Base-by-base conservation (phyloP, 139 green algal species). In the Chlorella sp. region DNA sequence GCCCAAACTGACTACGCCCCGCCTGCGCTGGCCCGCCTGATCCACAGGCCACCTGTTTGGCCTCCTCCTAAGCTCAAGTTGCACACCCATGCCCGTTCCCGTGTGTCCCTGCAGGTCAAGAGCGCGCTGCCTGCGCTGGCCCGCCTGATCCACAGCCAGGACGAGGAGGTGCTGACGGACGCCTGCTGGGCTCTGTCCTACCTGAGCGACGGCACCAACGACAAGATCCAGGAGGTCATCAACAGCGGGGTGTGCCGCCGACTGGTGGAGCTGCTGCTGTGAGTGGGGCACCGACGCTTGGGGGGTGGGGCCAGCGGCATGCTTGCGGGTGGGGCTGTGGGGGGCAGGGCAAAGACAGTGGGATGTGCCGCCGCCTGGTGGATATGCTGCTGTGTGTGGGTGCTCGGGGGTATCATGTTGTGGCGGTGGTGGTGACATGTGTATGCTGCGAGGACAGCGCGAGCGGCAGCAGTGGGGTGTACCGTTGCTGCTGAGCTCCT, bases 171-270 rank as follows among this genome's bases (percentile, higher is more conserved):
- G 42, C 93, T 99, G 36, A 99, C 98, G 32, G 98, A 99, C 91
- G 98, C 98, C 0, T 99, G 98, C 95, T 99, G 98, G 98, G 98
- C 98, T 32, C 96, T 99, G 81, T 98, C 95, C 26, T 99, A 99
- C 93, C 94, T 99, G 34, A 98, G 95, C 26, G 98, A 99, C 94
- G 98, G 98, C 57, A 97, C 97, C 89, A 99, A 99, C 91, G 98
- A 99, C 92, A 98, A 98, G 89, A 99, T 99, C 90, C 96, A 99
- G 94, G 96, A 97, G 89, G 98, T 99, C 90, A 99, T 99, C 60
- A 95, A 99, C 87, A 94, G 96, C 11, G 97, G 97, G 73, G 97
- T 99, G 3, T 98, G 95, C 94, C 89, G 96, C 53, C 94, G 98
- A 9, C 95, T 99, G 40, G 96, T 98, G 66, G 96, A 99, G 92